phyloP scores from a whole-genome alignment of 164 flowering plant species.

The Stephania japonica region DNA sequence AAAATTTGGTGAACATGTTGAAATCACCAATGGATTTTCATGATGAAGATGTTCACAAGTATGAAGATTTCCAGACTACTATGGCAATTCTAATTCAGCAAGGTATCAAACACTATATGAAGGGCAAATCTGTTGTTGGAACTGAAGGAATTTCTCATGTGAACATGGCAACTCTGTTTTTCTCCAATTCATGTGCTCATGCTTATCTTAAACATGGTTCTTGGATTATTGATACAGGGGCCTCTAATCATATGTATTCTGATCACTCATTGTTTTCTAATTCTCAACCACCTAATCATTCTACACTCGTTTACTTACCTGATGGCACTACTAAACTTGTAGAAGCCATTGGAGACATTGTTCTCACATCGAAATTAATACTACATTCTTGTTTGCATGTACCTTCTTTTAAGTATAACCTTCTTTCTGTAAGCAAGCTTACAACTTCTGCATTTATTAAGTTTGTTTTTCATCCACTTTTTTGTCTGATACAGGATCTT shows the following conservation, averaged over 20 bases:
- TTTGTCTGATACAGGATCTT: not conserved
- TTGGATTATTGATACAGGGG: not conserved
- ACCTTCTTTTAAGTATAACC: not conserved
- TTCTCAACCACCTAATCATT: not conserved
- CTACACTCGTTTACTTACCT: not conserved
- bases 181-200: not conserved
- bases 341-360: not conserved
- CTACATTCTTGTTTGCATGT: not conserved
- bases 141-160: not conserved
- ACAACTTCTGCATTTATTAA: not conserved
- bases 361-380: too few species aligned
- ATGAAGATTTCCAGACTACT: too few species aligned
- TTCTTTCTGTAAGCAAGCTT: not conserved
- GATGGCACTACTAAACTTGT: not conserved
- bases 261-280: not conserved
- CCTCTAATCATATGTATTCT: not conserved
- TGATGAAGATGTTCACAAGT: too few species aligned
- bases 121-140: not conserved
- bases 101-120: too few species aligned
- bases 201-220: not conserved
- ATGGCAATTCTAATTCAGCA: too few species aligned
- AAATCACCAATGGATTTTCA: too few species aligned
- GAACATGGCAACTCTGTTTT: not conserved
- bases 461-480: not conserved
- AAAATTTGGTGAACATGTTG: too few species aligned